Evolutionary conservation across 2,329 filamentous ascomycete species (phyloP), one percentile per base, ranked within the genome.

Genomic region (Exophiala dermatitidis): DNA sequence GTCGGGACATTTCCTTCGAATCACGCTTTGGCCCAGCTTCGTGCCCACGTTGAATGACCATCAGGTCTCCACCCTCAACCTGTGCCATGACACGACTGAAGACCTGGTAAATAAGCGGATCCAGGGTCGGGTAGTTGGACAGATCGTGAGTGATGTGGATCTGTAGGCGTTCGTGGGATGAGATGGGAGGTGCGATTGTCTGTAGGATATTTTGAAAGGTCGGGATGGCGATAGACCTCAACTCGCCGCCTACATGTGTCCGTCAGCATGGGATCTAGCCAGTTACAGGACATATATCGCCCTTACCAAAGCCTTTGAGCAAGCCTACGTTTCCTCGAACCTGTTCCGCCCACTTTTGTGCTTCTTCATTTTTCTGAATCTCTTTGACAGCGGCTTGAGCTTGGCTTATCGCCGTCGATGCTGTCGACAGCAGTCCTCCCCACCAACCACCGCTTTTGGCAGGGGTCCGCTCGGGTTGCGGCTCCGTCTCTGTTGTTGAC

Each of bases 71-170:
- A 60, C 93, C 93, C 72, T 98, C 93, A 43, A 98, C 93, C 73
- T 98, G 93, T n/a, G 90, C 82, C 93, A 98, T 98, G 65, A 98
- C 90, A 49, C 90, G 85, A 51, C 86, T 86, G 74, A 98, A 98
- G 59, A 93, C 90, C 53, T 81, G 80, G 72, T 97, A 89, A 64
- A 97, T 88, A 50, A 96, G 80, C 12, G 91, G 90, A 68, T 97
- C 91, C 63, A 98, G 82, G 12, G 89, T 91, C 2, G 93, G 93
- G 69, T 98, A 98, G 62, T 89, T 89, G 62, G 90, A 84, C 41
- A 98, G 81, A 69, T 97, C 93, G 74, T 98, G 93, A 5, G 91
- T 95, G 60, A 93, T 94, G 74, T 98, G 93, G 64, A 98, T 97
- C 65, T 94, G 86, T 5, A 98, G 85, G 46, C 91, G 88, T 73